Conservation (phyloP, 495 filamentous ascomycete species). For the Podospora pseudopauciseta region DNA sequence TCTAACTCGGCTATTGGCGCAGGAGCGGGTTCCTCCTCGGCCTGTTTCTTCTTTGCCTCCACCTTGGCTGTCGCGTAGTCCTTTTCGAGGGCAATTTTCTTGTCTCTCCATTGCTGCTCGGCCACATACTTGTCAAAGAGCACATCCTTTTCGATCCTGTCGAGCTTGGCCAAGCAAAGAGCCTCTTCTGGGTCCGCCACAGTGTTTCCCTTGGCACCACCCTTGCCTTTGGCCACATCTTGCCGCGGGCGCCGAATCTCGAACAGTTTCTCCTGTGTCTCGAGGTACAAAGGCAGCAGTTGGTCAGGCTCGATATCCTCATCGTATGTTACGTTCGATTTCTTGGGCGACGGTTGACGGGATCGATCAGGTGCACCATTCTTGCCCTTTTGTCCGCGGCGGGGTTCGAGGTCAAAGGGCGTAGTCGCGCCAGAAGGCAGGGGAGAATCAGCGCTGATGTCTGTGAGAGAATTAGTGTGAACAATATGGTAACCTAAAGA, state of each 20-base stretch:
- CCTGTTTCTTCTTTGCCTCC: constrained; percentile 37
- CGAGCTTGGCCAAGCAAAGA: constrained; percentile 66
- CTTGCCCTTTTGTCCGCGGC: constrained; percentile 30
- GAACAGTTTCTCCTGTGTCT: constrained; percentile 67
- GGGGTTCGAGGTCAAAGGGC: constrained; percentile 38
- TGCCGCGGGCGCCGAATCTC: constrained; percentile 61
- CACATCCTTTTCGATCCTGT: constrained; percentile 75
- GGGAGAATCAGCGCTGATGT: constrained; percentile 37
- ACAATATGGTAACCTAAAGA: background rate
- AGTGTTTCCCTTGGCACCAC: constrained; percentile 18
- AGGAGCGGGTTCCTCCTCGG: constrained; percentile 16
- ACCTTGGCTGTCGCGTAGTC: constrained; percentile 44
- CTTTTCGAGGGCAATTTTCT: constrained; percentile 61
- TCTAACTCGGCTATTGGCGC: constrained; percentile 37
- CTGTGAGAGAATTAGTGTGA: constrained; percentile 36
- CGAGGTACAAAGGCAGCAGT: constrained; percentile 70
- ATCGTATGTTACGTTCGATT: constrained; percentile 43
- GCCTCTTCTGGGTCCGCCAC: constrained; percentile 47
- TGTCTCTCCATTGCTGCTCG: constrained; percentile 66
- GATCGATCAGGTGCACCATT: constrained; percentile 29
- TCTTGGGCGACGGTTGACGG: constrained; percentile 30
- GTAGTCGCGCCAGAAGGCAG: constrained; percentile 47
- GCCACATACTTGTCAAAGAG: constrained; percentile 79
- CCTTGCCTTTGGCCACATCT: constrained; percentile 45
- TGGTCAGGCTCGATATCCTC: constrained; percentile 67